Evolutionary conservation across 208 protist genomes (phyloP), one percentile per base, ranked within the genome.

Genomic region (Leishmania braziliensis): DNA sequence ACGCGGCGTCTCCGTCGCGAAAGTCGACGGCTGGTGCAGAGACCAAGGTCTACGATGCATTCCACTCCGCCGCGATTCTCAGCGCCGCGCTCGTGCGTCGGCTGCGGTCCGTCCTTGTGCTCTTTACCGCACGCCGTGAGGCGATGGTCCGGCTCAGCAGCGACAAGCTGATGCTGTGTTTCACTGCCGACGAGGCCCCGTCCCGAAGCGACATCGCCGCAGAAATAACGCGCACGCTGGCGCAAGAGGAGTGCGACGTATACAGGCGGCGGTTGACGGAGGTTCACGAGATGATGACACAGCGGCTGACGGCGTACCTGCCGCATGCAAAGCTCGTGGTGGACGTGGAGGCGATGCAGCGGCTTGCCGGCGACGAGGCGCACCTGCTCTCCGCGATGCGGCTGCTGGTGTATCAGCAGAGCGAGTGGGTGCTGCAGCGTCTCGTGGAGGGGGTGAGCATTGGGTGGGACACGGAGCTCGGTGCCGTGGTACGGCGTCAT

Each of bases 401-500:
- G 16, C 58, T 96, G n/a, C 82, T 97, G n/a, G 86, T 87, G 69
- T 83, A 93, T 71, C 77, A 86, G 54, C 80, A 90, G 60, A 92
- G 95, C 79, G 71, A 84, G 43, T 84, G 88, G 71, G 92, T 96
- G 16, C 86, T 97, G 76, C 88, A 96, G 84, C 91, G 88, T 29
- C 82, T 97, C 16, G 80, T 96, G 23, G 89, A 92, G 36, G 91
- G 93, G 5, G 81, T 95, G 62, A 88, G 86, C 50, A 86, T 93
- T 29, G 95, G 95, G 29, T 97, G 95, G 92, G 90, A 95, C 82
- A 93, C 88, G 18, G 71, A 84, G 50, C 79, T 97, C 1, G 95
- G 95, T 18, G 84, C 84, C n/a, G 62, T 88, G 20, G 84, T 95
- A 36, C 90, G 95, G 10, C 85, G 84, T 6, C 83, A 90, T 60